Evolutionary conservation across 306 rosid species (phyloP).

Genomic region (Dryas octopetala): DNA sequence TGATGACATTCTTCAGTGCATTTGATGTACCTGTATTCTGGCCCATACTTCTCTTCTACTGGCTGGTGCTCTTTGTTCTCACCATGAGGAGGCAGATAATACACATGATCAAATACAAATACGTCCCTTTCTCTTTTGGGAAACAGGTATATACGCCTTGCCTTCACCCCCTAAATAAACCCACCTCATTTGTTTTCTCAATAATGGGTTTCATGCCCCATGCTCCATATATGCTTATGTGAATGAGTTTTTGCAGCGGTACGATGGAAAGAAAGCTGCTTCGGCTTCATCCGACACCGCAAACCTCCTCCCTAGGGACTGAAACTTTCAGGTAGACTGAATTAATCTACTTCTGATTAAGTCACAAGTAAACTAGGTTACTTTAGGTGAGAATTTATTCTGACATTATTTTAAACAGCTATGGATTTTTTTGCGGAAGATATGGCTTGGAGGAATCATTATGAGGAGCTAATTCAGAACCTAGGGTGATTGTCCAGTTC

Average conservation of each 20-base stretch:
- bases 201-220: conserved; percentile 3
- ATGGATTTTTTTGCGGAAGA: conserved; percentile 32
- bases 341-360: conserved; percentile 20
- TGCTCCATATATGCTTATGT: conserved; percentile 3
- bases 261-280: conserved; percentile 59
- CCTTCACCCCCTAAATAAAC: neutral
- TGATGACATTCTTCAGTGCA: conserved; percentile 71
- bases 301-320: conserved; percentile 47
- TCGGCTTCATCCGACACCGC: conserved; percentile 43
- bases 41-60: conserved; percentile 96
- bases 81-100: conserved; percentile 95
- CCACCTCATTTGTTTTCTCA: neutral
- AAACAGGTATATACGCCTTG: conserved; percentile 61
- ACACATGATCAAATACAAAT: conserved; percentile 92
- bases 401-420: conserved; percentile 39
- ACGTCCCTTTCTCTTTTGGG: conserved; percentile 94
- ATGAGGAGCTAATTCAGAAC: conserved; percentile 32
- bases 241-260: conserved; percentile 48
- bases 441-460: conserved; percentile 27
- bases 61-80: conserved; percentile 73
- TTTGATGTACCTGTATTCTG: conserved; percentile 90
- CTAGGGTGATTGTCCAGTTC: conserved; percentile 29
- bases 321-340: conserved; percentile 43
- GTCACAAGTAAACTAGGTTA: conserved; percentile 8
- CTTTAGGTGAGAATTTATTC: conserved; percentile 28